Evolutionary conservation across 495 filamentous ascomycete genomes (phyloP), one percentile per base, ranked within the genome.

Genomic region (Talaromyces thailandensis): DNA sequence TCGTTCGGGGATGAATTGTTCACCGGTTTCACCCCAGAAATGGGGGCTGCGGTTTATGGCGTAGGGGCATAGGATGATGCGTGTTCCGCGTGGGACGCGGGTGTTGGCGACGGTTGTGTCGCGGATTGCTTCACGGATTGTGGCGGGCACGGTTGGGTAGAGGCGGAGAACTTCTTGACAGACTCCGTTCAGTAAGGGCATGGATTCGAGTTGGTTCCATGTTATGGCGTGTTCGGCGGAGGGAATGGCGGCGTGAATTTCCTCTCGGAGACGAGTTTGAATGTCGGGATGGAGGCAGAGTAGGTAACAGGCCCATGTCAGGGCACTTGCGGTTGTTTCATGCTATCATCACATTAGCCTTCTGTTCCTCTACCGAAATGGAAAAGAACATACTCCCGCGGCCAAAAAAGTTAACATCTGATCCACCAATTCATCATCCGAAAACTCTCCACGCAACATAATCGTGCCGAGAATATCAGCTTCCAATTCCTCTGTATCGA

Each of bases 381-480:
- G 4, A 26, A 23, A 25, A 21, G 24, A 32, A 65, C 71, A 57
- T 65, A 74, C 77, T 4, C 76, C 76, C 6, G 82, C 82, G 21
- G 80, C 78, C 0, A 85, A 65, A 57, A 84, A 84, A 0, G 81
- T 85, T 59, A 84, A 68, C 69, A 83, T 75, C 65, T 85, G 82
- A 63, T 83, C 79, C 0, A 82, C 77, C 6, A 85, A 63, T 35
- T 77, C 73, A 0, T 79, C 74, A 53, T 84, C 81, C 0, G 79
- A 75, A 51, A 85, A 82, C 23, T 82, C 84, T 11, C 88, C 88
- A 1, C 73, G 67, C 31, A 76, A 53, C 71, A 78, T 73, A 68
- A 78, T 77, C 1, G 74, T 73, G 8, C 72, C 73, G 11, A 96
- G 80, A 64, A 96, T 93, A 69, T 96, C 92, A 9, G 83, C 71